phyloP scores from a whole-genome alignment of 1,139 yeast species.

The Hemisphaericaspora xylanilytica region DNA sequence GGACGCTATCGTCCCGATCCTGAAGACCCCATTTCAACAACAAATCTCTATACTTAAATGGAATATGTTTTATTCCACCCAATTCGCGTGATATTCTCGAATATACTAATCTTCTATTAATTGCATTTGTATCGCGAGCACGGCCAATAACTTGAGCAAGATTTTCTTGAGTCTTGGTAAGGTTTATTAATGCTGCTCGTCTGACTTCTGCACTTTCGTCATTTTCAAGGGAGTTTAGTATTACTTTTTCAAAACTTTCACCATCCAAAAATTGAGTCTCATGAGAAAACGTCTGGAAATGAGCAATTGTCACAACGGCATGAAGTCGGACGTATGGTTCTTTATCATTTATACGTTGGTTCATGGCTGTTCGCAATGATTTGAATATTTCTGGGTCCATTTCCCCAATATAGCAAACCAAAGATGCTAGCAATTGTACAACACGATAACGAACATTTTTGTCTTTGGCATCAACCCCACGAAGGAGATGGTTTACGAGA shows the following conservation, averaged over 20 bases:
- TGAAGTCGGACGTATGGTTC: conserved; percentile 78
- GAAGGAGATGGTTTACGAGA: conserved; percentile 61
- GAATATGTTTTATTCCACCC: conserved; percentile 61
- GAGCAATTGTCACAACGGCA: conserved; percentile 76
- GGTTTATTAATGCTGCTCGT: conserved; percentile 73
- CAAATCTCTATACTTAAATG: conserved; percentile 59
- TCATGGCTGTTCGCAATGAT: conserved; percentile 57
- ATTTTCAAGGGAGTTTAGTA: conserved; percentile 59
- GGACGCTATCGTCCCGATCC: conserved; percentile 78
- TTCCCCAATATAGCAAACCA: conserved; percentile 72
- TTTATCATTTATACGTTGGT: conserved; percentile 69
- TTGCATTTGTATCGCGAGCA: conserved; percentile 74
- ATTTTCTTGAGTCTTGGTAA: conserved; percentile 55
- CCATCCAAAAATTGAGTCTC: not conserved
- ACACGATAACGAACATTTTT: conserved; percentile 77
- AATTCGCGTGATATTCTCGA: conserved; percentile 66
- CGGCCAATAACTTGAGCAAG: conserved; percentile 68
- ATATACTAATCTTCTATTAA: conserved; percentile 71
- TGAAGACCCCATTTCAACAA: conserved; percentile 80
- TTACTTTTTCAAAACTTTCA: conserved; percentile 8
- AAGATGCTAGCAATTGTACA: conserved; percentile 71
- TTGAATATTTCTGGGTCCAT: conserved; percentile 73
- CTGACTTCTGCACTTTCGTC: conserved; percentile 90
- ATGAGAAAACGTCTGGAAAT: conserved; percentile 60
- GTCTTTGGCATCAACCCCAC: conserved; percentile 77